Evolutionary conservation across 495 filamentous ascomycete genomes (phyloP), one percentile per base, ranked within the genome.

Genomic region (Penicillium cinerascens): DNA sequence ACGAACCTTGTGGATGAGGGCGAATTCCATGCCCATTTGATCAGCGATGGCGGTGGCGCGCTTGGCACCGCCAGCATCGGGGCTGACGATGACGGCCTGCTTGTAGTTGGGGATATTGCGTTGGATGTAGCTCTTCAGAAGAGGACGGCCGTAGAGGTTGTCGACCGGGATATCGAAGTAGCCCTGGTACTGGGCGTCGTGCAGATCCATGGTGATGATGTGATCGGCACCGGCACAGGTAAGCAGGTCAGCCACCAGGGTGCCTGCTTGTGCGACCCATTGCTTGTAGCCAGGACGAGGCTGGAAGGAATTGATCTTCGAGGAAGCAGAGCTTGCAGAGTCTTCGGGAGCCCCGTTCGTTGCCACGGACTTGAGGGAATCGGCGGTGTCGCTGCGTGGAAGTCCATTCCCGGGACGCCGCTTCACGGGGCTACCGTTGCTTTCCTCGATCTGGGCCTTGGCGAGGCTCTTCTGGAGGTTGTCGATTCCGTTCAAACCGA

Each of bases 101-200:
- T 87, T 87, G 70, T 84, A 90, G 60, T 91, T 87, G 52, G 91
- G 87, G 60, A 97, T 95, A 53, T 87, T 82, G 49, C 87, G 84
- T 70, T 87, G 82, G 56, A 98, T 96, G 70, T 96, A 97, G 45
- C 84, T 86, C 69, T 93, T 87, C 43, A 97, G 78, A 38, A 96
- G 76, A 39, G 91, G 87, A 48, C 91, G 80, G 13, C 90, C 93
- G 64, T 96, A 95, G 16, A 98, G 78, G 63, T 98, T 98, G 65
- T 98, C 93, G 45, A 97, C 95, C 1, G 92, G 92, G 47, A 97
- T 96, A 63, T 97, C 93, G 61, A 98, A 97, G 78, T 95, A 98
- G 42, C 93, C 93, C 68, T 98, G 93, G 66, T 97, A 97, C 70
- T 97, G 95, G 54, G 95, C 91, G 67, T 97, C 93, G 64, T 98